phyloP scores from a whole-genome alignment of 192 early-diverging fungal species.

The Backusella australiensis region DNA sequence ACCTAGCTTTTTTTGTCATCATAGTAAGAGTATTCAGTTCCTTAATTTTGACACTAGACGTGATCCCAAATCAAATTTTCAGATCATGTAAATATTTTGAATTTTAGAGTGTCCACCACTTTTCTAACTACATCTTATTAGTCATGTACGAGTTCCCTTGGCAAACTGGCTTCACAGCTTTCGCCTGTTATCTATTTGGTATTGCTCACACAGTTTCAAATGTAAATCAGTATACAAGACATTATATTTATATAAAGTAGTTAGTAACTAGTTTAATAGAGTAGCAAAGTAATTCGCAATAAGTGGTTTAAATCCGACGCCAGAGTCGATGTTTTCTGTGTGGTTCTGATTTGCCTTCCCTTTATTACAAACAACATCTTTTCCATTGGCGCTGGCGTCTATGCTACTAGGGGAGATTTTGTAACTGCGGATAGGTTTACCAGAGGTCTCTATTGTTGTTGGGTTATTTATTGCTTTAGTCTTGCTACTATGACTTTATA shows the following conservation, averaged over 20 bases:
- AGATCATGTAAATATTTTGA: slow-evolving; percentile 18
- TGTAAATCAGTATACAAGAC: slow-evolving; percentile 13
- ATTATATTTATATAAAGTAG: not conserved
- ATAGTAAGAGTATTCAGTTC: slow-evolving; percentile 20
- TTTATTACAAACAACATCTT: slow-evolving; percentile 33
- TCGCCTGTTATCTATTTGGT: slow-evolving; percentile 29
- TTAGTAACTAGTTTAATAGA: not conserved
- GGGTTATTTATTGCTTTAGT: slow-evolving; percentile 23
- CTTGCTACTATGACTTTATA: slow-evolving; percentile 1
- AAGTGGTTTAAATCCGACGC: slow-evolving; percentile 13
- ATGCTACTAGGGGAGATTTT: slow-evolving; percentile 13
- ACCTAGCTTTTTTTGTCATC: not conserved
- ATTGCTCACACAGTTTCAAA: slow-evolving; percentile 22
- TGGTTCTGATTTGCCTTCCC: slow-evolving; percentile 8
- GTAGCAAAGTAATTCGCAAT: slow-evolving; percentile 6
- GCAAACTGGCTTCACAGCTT: slow-evolving; percentile 25
- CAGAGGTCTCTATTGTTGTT: slow-evolving; percentile 15
- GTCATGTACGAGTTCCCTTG: slow-evolving; percentile 30
- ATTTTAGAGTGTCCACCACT: not conserved
- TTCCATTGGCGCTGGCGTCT: slow-evolving; percentile 20
- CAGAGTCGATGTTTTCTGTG: slow-evolving; percentile 6
- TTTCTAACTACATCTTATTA: not conserved
- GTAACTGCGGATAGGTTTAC: slow-evolving; percentile 16
- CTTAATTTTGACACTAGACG: slow-evolving; percentile 5
- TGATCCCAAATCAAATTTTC: not conserved